Percentiles rank a stretch among this genome's conserved stretches.
Conservation (phyloP, 1,284 basidiomycete genomes). For the Fomitiporia mediterranea region DNA sequence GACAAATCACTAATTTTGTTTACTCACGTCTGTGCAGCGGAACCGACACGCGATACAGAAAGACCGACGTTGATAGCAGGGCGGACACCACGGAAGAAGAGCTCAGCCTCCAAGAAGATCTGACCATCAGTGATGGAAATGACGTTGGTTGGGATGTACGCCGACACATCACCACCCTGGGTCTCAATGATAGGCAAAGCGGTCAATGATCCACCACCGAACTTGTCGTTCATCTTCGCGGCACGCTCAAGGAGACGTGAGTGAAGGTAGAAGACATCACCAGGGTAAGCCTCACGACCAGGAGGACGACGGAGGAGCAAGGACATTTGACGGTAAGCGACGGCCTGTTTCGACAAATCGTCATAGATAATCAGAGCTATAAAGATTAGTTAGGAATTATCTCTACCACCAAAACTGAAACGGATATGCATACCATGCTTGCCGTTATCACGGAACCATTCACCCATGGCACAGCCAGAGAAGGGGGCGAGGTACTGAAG, state of each 20-base stretch:
- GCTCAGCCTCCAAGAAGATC: constrained; percentile 99
- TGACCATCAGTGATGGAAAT: constrained; percentile 99
- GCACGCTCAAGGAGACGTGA: constrained; percentile 99
- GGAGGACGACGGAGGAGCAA: constrained; percentile 98
- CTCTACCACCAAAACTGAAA: constrained; percentile 13
- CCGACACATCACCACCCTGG: constrained; percentile 99
- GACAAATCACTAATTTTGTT: not conserved
- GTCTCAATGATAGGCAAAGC: constrained; percentile 99
- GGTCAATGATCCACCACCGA: constrained; percentile 97
- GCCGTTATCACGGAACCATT: constrained; percentile 99
- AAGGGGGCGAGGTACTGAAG: constrained; percentile 99
- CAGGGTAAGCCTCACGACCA: constrained; percentile 99
- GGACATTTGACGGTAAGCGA: constrained; percentile 99
- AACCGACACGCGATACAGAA: constrained; percentile 99
- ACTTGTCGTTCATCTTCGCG: constrained; percentile 99
- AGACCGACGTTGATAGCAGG: constrained; percentile 99
- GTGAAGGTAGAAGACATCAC: constrained; percentile 99
- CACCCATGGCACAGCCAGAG: constrained; percentile 99
- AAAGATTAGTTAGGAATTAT: constrained; percentile 22
- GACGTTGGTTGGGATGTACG: constrained; percentile 89
- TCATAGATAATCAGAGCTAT: constrained; percentile 97
- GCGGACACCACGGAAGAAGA: constrained; percentile 99
- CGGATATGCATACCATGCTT: constrained; percentile 71
- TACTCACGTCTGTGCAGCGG: constrained; percentile 93
- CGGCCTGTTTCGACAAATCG: constrained; percentile 99